A percentile compares a stretch with the other conserved stretches of the same genome.
Conservation (phyloP, 1,139 yeast genomes). For the Hansenula lynferdii region DNA sequence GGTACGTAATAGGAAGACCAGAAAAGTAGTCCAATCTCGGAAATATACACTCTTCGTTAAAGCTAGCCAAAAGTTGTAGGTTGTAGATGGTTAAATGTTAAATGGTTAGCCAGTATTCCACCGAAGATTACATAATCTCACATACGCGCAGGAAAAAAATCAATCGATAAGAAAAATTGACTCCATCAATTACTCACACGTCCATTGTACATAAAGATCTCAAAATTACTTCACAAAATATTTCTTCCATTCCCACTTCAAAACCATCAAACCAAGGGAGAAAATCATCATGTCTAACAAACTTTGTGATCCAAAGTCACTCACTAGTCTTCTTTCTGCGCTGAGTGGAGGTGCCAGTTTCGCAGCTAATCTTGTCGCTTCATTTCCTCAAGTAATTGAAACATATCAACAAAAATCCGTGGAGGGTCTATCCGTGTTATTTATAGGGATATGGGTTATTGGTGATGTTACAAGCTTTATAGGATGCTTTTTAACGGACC, state of each 20-base stretch:
- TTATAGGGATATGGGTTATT: slow-evolving; percentile 71
- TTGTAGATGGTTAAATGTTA: no score
- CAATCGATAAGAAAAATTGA: no score
- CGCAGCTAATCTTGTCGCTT: slow-evolving; percentile 78
- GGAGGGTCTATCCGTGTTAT: slow-evolving; percentile 78
- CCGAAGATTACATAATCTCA: no score
- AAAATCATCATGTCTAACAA: neutral
- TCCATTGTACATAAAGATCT: neutral
- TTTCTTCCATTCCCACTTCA: neutral
- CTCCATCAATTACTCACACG: neutral
- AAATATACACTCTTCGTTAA: no score
- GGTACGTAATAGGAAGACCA: no score
- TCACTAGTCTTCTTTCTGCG: slow-evolving; percentile 23
- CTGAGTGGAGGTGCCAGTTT: slow-evolving; percentile 47
- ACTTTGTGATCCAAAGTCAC: slow-evolving; percentile 10
- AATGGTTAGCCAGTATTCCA: no score
- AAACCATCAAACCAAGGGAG: neutral
- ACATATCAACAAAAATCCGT: slow-evolving; percentile 77
- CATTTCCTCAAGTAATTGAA: slow-evolving; percentile 77
- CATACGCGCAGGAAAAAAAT: no score
- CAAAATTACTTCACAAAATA: no score
- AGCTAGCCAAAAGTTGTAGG: no score
- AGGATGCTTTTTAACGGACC: slow-evolving; percentile 77
- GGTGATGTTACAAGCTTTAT: slow-evolving; percentile 81
- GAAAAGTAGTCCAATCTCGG: no score